phyloP scores from a whole-genome alignment of 306 rosid genomes.

The Dalbergia cultrata region DNA sequence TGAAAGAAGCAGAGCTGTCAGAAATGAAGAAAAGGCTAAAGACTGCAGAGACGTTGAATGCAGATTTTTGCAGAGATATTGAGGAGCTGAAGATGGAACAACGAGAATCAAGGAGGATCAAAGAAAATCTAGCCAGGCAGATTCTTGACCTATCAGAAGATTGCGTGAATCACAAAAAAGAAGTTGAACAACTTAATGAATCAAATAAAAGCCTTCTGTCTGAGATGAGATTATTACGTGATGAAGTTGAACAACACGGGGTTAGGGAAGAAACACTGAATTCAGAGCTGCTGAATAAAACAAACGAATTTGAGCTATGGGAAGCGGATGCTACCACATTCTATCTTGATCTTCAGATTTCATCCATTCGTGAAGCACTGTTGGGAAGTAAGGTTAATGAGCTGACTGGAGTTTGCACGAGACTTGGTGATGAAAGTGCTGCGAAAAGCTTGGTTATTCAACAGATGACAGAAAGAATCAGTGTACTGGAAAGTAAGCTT shows the following conservation, averaged over 20 bases:
- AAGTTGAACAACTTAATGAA: conserved; percentile 65
- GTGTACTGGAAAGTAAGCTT: conserved; percentile 68
- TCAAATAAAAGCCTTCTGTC: conserved; percentile 58
- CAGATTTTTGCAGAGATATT: conserved; percentile 53
- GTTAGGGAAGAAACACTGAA: conserved; percentile 71
- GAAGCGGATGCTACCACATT: conserved; percentile 86
- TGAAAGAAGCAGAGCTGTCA: conserved; percentile 65
- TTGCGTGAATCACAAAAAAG: conserved; percentile 58
- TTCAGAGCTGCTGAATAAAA: conserved; percentile 72
- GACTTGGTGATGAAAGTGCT: conserved; percentile 70
- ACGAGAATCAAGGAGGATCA: conserved; percentile 56
- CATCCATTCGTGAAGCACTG: conserved; percentile 74
- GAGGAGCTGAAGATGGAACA: conserved; percentile 70
- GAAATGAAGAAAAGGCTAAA: conserved; percentile 67
- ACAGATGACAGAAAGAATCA: conserved; percentile 60
- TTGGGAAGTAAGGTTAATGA: conserved; percentile 79
- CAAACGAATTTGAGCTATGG: conserved; percentile 76
- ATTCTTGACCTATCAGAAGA: conserved; percentile 68
- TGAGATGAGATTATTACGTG: conserved; percentile 56
- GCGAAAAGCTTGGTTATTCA: conserved; percentile 65
- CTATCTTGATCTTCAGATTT: conserved; percentile 82
- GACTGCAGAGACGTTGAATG: conserved; percentile 57
- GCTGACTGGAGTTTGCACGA: conserved; percentile 69
- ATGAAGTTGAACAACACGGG: conserved; percentile 68
- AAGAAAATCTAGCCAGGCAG: conserved; percentile 59